Percentiles rank a stretch among this genome's conserved stretches.
phyloP scores from a whole-genome alignment of 257 asterid species.

The Anisodus tanguticus region DNA sequence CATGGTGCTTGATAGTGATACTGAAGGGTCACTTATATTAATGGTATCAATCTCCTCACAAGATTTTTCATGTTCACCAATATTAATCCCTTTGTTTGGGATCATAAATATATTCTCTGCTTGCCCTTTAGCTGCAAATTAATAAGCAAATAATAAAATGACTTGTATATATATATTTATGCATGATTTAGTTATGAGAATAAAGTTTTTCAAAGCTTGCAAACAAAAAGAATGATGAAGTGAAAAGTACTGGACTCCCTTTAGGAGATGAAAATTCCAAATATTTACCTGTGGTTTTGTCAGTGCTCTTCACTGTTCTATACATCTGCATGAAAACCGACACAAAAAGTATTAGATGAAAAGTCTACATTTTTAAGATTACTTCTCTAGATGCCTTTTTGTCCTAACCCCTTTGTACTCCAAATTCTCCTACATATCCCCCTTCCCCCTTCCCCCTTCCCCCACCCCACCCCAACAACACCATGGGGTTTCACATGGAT shows the following conservation, averaged over 20 bases:
- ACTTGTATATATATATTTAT: not conserved
- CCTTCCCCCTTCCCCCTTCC: not conserved
- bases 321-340: constrained; percentile 80
- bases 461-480: not conserved
- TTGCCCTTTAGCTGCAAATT: constrained; percentile 44
- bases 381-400: constrained; percentile 53
- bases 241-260: constrained; percentile 45
- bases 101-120: constrained; percentile 40
- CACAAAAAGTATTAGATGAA: constrained; percentile 32
- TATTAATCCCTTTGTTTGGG: constrained; percentile 40
- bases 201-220: constrained; percentile 27
- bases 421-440: constrained; percentile 23
- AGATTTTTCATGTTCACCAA: constrained; percentile 36
- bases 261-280: constrained; percentile 34
- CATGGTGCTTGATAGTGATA: constrained; percentile 46
- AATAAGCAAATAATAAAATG: constrained; percentile 22
- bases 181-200: not conserved
- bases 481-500: constrained; percentile 28
- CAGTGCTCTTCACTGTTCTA: constrained; percentile 97
- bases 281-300: constrained; percentile 65
- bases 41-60: constrained; percentile 38
- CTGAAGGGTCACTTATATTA: not conserved
- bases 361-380: constrained; percentile 46
- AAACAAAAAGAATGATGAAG: constrained; percentile 44
- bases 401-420: constrained; percentile 50